Percentiles rank a stretch among this genome's conserved stretches.
Conservation (phyloP, 192 early-diverging fungal species). For the Oehlia diaphana region DNA sequence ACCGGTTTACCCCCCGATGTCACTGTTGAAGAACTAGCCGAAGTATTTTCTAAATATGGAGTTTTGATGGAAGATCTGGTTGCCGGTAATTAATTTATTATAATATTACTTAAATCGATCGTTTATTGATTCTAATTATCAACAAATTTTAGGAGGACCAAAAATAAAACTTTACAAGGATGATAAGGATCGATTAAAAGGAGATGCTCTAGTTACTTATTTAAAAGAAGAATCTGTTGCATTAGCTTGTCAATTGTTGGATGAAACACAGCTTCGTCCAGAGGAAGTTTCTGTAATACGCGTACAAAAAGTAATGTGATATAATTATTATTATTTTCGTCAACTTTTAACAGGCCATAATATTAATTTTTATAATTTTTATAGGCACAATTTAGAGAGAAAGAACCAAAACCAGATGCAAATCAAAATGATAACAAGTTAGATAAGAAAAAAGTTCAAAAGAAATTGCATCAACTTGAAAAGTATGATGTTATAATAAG, state of each 20-base stretch:
- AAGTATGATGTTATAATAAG: constrained; percentile 50
- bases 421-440: constrained; percentile 37
- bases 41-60: constrained; percentile 75
- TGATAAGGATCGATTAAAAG: constrained; percentile 68
- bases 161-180: constrained; percentile 90
- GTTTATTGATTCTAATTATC: neutral
- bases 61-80: constrained; percentile 73
- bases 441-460: constrained; percentile 61
- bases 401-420: constrained; percentile 46
- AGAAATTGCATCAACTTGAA: constrained; percentile 71
- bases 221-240: constrained; percentile 88
- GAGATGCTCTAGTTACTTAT: constrained; percentile 91
- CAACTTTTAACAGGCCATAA: too few species aligned
- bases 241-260: constrained; percentile 81
- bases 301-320: constrained; percentile 59
- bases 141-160: constrained; percentile 62
- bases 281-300: constrained; percentile 61
- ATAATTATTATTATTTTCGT: neutral
- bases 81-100: neutral
- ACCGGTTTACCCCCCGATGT: constrained; percentile 80
- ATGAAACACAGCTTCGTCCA: constrained; percentile 80
- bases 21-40: constrained; percentile 76
- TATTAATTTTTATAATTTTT: neutral
- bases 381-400: constrained; percentile 83
- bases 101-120: neutral